Evolutionary conservation across 495 filamentous ascomycete genomes (phyloP).

Genomic region (Geopyxis carbonaria): DNA sequence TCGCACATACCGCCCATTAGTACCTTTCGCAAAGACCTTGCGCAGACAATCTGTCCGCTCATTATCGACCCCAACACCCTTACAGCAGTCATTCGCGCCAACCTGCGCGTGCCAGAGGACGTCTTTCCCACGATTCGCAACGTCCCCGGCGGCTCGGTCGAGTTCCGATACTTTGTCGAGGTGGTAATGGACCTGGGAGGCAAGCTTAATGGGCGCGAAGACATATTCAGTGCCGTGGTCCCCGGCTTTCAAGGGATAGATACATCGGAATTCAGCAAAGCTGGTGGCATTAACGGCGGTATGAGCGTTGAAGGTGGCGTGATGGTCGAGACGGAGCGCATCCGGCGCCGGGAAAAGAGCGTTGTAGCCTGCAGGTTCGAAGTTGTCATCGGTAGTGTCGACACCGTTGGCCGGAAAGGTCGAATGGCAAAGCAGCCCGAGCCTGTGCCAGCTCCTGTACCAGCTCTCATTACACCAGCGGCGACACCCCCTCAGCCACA

Average conservation of each 20-base stretch:
- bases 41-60: constrained; percentile 69
- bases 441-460: too few relatives aligned
- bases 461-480: constrained; percentile 9
- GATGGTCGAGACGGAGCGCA: constrained; percentile 76
- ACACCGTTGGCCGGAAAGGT: constrained; percentile 46
- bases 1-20: constrained; percentile 63
- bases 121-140: constrained; percentile 79
- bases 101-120: constrained; percentile 73
- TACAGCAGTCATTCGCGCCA: constrained; percentile 56
- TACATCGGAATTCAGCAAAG: constrained; percentile 3
- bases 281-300: constrained; percentile 2
- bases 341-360: constrained; percentile 63
- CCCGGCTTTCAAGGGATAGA: constrained; percentile 28
- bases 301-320: constrained; percentile 47
- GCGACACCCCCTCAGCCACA: constrained; percentile 7
- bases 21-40: constrained; percentile 82
- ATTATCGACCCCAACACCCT: constrained; percentile 70
- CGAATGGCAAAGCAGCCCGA: constrained; percentile 28
- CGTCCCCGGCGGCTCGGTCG: constrained; percentile 81
- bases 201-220: constrained; percentile 54
- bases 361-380: constrained; percentile 72
- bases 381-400: constrained; percentile 70
- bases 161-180: constrained; percentile 84
- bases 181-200: constrained; percentile 83
- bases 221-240: constrained; percentile 35